These are phyloP conservation scores for Cicer cuneatum DNA, from an alignment of 306 rosid species.

Conservation along the genomic window DNA sequence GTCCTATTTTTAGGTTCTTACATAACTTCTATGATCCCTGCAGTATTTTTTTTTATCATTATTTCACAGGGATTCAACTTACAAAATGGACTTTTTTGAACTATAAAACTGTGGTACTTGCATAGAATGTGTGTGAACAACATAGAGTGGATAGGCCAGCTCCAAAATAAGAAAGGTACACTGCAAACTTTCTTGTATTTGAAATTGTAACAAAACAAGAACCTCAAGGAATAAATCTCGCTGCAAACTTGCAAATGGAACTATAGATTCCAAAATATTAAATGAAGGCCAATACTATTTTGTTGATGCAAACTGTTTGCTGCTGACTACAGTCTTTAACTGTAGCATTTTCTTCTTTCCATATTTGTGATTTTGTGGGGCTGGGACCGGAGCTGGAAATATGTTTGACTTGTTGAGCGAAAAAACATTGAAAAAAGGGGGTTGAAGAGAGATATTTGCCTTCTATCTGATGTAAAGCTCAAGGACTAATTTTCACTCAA, in stretches of 20 bases:
- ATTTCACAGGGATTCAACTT: slow-evolving; percentile 14
- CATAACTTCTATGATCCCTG: neutral
- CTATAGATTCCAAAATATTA: slow-evolving; percentile 1
- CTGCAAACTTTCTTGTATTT: neutral
- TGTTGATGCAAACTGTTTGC: neutral
- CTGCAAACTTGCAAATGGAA: slow-evolving; percentile 6
- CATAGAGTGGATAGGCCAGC: neutral
- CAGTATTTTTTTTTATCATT: slow-evolving; percentile 33
- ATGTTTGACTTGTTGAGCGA: neutral
- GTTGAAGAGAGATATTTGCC: neutral
- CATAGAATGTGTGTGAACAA: slow-evolving; percentile 20
- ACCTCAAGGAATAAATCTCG: neutral
- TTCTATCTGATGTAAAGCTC: neutral
- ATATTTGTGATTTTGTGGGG: neutral
- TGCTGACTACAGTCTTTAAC: too few relatives aligned
- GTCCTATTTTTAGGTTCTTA: slow-evolving; percentile 16
- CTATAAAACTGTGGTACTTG: slow-evolving; percentile 7
- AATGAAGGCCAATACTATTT: slow-evolving; percentile 2
- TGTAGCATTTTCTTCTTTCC: neutral
- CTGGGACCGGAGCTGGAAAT: neutral
- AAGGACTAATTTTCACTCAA: too few relatives aligned
- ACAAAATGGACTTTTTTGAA: neutral
- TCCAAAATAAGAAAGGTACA: neutral
- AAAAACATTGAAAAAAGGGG: neutral
- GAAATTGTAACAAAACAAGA: slow-evolving; percentile 25